Conservation (phyloP, 2,329 filamentous ascomycete genomes). For the Colletotrichum higginsianum region DNA sequence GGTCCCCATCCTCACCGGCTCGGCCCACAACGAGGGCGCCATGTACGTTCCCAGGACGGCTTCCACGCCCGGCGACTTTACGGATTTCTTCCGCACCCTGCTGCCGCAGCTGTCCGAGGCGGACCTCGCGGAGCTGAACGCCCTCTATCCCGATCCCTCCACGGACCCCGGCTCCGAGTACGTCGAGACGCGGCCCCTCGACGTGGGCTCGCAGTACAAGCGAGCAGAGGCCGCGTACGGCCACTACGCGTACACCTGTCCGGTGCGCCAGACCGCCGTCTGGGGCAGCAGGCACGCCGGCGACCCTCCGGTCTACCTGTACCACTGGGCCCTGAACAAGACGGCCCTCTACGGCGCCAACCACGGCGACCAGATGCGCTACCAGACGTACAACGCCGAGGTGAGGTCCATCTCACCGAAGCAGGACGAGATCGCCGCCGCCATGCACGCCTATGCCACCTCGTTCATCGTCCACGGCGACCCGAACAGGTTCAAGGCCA, state of each 20-base stretch:
- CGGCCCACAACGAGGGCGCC: constrained; percentile 50
- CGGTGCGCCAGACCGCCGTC: constrained; percentile 64
- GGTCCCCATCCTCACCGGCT: constrained; percentile 50
- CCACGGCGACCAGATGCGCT: constrained; percentile 60
- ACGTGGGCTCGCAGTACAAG: constrained; percentile 67
- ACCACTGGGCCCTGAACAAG: constrained; percentile 51
- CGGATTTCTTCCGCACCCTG: constrained; percentile 47
- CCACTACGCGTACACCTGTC: constrained; percentile 68
- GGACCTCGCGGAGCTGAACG: constrained; percentile 48
- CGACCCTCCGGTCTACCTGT: constrained; percentile 47
- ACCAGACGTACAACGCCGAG: constrained; percentile 51
- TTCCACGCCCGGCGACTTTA: constrained; percentile 44
- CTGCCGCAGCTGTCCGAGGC: constrained; percentile 48
- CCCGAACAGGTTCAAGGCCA: constrained; percentile 44
- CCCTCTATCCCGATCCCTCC: constrained; percentile 54
- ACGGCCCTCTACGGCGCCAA: constrained; percentile 52
- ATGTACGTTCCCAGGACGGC: constrained; percentile 46
- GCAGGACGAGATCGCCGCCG: constrained; percentile 9
- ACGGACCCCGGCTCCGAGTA: constrained; percentile 52
- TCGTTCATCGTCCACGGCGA: constrained; percentile 29
- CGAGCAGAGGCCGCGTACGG: constrained; percentile 68
- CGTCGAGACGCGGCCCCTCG: constrained; percentile 24
- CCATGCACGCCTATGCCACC: constrained; percentile 31
- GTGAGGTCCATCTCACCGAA: not conserved
- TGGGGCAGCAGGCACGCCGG: constrained; percentile 24